Base-by-base conservation (phyloP, 225 moss, liverwort and hornwort genomes). In the Climacium dendroides region DNA sequence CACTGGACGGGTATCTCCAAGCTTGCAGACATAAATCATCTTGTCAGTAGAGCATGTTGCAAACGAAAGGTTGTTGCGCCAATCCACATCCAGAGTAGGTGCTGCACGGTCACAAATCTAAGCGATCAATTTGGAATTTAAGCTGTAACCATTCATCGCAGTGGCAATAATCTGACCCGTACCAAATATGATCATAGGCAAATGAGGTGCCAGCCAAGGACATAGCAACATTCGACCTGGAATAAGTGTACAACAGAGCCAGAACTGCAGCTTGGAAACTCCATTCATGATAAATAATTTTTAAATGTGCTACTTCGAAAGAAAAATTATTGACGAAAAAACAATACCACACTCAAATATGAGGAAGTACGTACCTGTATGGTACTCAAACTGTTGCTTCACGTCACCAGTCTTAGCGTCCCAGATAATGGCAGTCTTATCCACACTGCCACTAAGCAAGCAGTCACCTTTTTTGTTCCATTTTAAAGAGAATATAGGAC, bases 381-480 rank as follows among this genome's bases (percentile, higher is more conserved):
- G 98, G 70, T 93, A 97, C 86, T 99, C 98, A 81, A 99, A 99
- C 79, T 99, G 98, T 87, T 99, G 98, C 91, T 99, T 99, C 37
- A 97, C 98, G 80, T 99, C 97, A 85, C 98, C 98, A 60, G 95
- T 95, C 94, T 97, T 99, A 32, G 98, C 98, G 87, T 99, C 98
- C 98, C 98, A 99, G 70, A 99, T 96, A 82, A 99, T 99, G 74
- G 98, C 98, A 61, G 98, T 99, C 91, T 99, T 99, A 88, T 99
- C 98, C 57, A 99, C 98, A 91, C 98, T 99, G 74, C 98, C 98
- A 92, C 98, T 99, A 34, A 99, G 90, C 85, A 99, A 89, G 88
- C 98, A 99, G 87, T 99, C 98, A 66, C 98, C 98, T 87, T 99
- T 99, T 89, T 97, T 99, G 91, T 99, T 99, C 98, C 98, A 99